Evolutionary conservation across 495 filamentous ascomycete genomes (phyloP).

Genomic region (Lentithecium fluviatile): DNA sequence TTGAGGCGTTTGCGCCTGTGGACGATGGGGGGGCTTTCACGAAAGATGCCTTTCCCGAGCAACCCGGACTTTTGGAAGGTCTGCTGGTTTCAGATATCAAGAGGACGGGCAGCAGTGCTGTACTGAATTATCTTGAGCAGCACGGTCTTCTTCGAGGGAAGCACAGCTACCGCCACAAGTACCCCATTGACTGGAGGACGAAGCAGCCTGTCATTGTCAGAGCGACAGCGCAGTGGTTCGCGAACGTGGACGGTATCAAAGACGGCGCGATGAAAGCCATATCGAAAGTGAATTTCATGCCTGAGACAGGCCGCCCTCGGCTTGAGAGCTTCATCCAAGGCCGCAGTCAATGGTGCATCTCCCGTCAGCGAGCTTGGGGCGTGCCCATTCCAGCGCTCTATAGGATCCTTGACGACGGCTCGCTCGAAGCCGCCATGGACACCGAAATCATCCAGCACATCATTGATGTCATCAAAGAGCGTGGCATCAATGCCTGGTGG

Average conservation of each 20-base stretch:
- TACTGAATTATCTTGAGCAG: conserved; percentile 64
- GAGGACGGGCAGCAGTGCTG: conserved; percentile 61
- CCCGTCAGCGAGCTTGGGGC: conserved; percentile 95
- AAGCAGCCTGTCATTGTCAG: conserved; percentile 87
- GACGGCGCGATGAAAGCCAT: conserved; percentile 64
- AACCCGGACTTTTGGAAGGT: conserved; percentile 61
- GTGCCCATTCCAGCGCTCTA: conserved; percentile 93
- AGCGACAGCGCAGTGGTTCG: conserved; percentile 97
- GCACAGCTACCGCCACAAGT: conserved; percentile 79
- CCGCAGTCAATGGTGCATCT: conserved; percentile 96
- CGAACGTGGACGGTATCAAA: conserved; percentile 82
- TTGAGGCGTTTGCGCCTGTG: conserved; percentile 74
- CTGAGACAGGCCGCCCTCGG: conserved; percentile 65
- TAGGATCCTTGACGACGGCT: conserved; percentile 52
- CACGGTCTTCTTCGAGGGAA: conserved; percentile 56
- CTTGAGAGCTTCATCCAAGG: conserved; percentile 81
- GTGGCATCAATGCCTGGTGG: conserved; percentile 92
- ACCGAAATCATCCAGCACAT: conserved; percentile 81
- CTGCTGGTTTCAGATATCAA: conserved; percentile 53
- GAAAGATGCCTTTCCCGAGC: conserved; percentile 64
- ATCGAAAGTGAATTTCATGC: conserved; percentile 72
- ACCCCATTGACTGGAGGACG: conserved; percentile 96
- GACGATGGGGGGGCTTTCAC: conserved; percentile 80
- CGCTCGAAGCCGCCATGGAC: conserved; percentile 66
- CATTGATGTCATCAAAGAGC: conserved; percentile 69